A percentile compares a stretch with the other conserved stretches of the same genome.
phyloP scores from a whole-genome alignment of 148 eudicot genomes.

The Rhododendron vialii region DNA sequence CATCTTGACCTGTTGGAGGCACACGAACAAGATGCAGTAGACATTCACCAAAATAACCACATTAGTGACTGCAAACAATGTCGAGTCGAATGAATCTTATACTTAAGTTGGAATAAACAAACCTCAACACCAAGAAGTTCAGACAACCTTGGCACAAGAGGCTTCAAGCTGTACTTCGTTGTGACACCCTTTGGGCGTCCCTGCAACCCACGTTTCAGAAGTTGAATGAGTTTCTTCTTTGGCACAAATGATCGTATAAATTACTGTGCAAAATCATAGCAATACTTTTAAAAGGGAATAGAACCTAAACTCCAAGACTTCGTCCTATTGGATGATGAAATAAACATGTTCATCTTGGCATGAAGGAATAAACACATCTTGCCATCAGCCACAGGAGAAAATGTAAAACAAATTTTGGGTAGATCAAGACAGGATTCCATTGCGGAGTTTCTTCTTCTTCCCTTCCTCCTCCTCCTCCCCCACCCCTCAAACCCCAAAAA shows the following conservation, averaged over 20 bases:
- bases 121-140: constrained; percentile 67
- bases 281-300: neutral
- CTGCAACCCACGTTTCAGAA: constrained; percentile 26
- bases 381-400: neutral
- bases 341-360: too few relatives aligned
- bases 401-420: neutral
- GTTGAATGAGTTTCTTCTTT: neutral
- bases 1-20: constrained; percentile 53
- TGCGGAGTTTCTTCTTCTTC: neutral
- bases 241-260: neutral
- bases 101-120: neutral
- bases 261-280: neutral
- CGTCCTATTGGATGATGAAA: neutral
- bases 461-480: neutral
- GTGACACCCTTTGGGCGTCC: constrained; percentile 82
- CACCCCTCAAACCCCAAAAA: neutral
- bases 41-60: neutral
- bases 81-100: neutral
- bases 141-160: constrained; percentile 70
- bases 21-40: neutral
- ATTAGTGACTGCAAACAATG: neutral
- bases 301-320: neutral
- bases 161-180: constrained; percentile 72
- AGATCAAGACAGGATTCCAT: neutral
- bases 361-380: neutral